A percentile compares a stretch with the other conserved stretches of the same genome.
These are phyloP conservation scores for Coniochaeta sp. DNA, from an alignment of 2,329 filamentous ascomycete genomes.

Conservation along the genomic window DNA sequence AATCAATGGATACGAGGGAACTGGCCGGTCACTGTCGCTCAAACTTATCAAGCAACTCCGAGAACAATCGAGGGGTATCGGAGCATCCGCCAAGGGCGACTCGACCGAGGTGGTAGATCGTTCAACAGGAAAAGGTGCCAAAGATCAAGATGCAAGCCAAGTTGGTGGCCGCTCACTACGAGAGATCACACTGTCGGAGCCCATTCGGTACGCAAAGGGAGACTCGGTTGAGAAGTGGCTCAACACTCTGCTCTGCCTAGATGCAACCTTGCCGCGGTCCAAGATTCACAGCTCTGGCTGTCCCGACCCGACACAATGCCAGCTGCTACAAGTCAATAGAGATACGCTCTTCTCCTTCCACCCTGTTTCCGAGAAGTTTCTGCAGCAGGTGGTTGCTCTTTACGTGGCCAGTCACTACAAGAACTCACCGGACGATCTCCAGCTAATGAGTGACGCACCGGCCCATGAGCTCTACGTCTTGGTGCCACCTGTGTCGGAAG, in stretches of 20 bases:
- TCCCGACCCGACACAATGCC: constrained; percentile 84
- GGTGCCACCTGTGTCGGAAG: constrained; percentile 75
- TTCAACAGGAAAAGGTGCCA: constrained; percentile 65
- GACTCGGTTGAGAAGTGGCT: constrained; percentile 95
- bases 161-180: constrained; percentile 70
- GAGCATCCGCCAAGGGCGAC: constrained; percentile 27
- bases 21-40: constrained; percentile 85
- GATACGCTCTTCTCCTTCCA: constrained; percentile 98
- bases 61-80: constrained; percentile 72
- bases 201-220: constrained; percentile 87
- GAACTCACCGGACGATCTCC: constrained; percentile 90
- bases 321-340: constrained; percentile 89
- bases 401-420: constrained; percentile 93
- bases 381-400: constrained; percentile 96
- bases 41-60: constrained; percentile 96
- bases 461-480: constrained; percentile 93
- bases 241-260: constrained; percentile 86
- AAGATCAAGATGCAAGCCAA: constrained; percentile 46
- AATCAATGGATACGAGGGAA: constrained; percentile 98
- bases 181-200: constrained; percentile 88
- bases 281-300: constrained; percentile 68
- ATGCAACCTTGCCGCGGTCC: constrained; percentile 78
- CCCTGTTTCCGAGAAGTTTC: constrained; percentile 90
- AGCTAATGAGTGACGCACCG: constrained; percentile 93
- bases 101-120: constrained; percentile 58